phyloP scores from a whole-genome alignment of 2,329 filamentous ascomycete species.

The Aspergillus sclerotialis region DNA sequence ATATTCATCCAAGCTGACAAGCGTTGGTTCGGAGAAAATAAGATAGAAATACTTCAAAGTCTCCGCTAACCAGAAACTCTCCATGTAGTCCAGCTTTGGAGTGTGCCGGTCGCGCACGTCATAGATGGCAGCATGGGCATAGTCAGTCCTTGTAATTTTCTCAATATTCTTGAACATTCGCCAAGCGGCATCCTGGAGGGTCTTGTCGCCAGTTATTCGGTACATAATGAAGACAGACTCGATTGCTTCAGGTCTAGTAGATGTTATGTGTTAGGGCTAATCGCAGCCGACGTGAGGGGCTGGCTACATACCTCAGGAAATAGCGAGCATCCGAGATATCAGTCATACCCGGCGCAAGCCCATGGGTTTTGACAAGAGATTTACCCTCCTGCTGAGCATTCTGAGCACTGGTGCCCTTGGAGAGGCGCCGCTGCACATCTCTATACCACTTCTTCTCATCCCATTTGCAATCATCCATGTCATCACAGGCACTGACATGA shows the following conservation, averaged over 20 bases:
- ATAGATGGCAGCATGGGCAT: constrained; percentile 37
- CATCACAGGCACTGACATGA: constrained; percentile 44
- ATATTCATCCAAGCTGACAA: constrained; percentile 37
- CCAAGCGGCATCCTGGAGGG: constrained; percentile 41
- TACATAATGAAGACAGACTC: constrained; percentile 58
- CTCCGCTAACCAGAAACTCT: constrained; percentile 41
- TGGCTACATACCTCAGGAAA: constrained; percentile 19
- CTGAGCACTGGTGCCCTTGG: constrained; percentile 10
- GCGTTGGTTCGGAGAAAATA: constrained; percentile 35
- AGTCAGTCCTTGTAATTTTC: constrained; percentile 34
- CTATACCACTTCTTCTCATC: constrained; percentile 39
- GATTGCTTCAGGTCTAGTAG: constrained; percentile 48
- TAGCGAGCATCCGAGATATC: constrained; percentile 21
- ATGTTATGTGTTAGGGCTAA: constrained; percentile 1
- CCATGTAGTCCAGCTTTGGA: constrained; percentile 32
- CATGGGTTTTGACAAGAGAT: constrained; percentile 12
- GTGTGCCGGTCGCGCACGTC: constrained; percentile 31
- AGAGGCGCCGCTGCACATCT: constrained; percentile 16
- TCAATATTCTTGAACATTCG: constrained; percentile 44
- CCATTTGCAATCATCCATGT: constrained; percentile 44
- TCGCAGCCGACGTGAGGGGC: background rate
- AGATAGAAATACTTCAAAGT: constrained; percentile 41
- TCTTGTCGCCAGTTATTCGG: constrained; percentile 50
- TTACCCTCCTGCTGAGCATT: constrained; percentile 13
- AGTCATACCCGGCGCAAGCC: constrained; percentile 21